Percentiles rank a stretch among this genome's conserved stretches.
Conservation (phyloP, 768 basidiomycete species). For the Agrocybe praecox region DNA sequence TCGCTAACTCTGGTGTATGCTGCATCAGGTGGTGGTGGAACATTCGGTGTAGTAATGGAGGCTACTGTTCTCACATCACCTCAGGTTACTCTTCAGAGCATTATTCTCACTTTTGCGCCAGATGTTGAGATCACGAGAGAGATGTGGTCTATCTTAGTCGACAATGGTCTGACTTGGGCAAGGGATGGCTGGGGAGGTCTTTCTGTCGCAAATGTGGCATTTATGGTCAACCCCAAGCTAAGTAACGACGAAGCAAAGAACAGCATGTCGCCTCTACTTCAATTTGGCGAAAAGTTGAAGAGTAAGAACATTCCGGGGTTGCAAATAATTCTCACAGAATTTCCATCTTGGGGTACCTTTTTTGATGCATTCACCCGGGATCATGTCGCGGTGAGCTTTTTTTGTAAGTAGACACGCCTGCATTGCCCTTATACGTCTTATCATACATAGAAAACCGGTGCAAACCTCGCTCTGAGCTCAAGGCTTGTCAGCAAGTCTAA, state of each 20-base stretch:
- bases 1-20: neutral
- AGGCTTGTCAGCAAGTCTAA: slow-evolving; percentile 43
- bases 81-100: slow-evolving; percentile 1
- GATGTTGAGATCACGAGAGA: slow-evolving; percentile 25
- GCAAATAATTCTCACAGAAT: slow-evolving; percentile 34
- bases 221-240: slow-evolving; percentile 48
- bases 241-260: slow-evolving; percentile 33
- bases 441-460: slow-evolving; percentile 34
- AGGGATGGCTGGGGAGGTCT: slow-evolving; percentile 51
- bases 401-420: neutral
- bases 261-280: slow-evolving; percentile 44
- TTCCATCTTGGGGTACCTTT: slow-evolving; percentile 42
- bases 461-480: slow-evolving; percentile 43
- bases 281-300: slow-evolving; percentile 32
- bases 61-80: slow-evolving; percentile 15
- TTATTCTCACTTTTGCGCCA: neutral
- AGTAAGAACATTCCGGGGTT: slow-evolving; percentile 24
- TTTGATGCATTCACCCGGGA: slow-evolving; percentile 38
- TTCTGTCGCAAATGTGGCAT: slow-evolving; percentile 35
- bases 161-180: slow-evolving; percentile 43
- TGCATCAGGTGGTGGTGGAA: slow-evolving; percentile 38
- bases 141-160: slow-evolving; percentile 41
- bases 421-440: neutral
- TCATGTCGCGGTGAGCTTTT: slow-evolving; percentile 37
- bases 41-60: slow-evolving; percentile 44